Base-by-base conservation (phyloP, 2,329 filamentous ascomycete species). In the Aspergillus sp. region DNA sequence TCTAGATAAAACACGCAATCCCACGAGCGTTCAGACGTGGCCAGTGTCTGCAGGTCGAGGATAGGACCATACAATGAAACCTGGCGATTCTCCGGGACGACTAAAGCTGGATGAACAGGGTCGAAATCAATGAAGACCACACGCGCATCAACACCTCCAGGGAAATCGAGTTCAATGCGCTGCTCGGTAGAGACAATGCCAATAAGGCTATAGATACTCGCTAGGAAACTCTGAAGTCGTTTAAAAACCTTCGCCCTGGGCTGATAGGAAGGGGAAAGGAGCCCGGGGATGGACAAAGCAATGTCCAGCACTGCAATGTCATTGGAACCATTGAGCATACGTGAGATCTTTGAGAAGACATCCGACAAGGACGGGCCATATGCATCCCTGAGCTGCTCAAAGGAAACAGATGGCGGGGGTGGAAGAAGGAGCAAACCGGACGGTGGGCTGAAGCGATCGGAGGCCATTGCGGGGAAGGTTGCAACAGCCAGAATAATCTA, bases 121-220 rank as follows among this genome's bases (percentile, higher is more conserved):
- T 72, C 68, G 61, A 86, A 79, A 49, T 90, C 81, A 33, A 95
- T 68, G 29, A 94, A 74, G 27, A 95, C 59, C 11, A 95, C 70
- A 5, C 89, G 81, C 1, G 81, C 76, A 66, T 96, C 89, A 11
- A 95, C 78, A 26, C 87, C 85, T 37, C 82, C 82, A 0, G 81
- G 76, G 31, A 81, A 79, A 71, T 79, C 73, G 67, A 88, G 62
- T 65, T 87, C 69, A 64, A 84, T 69, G 70, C 70, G 71, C 38
- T 79, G 71, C 51, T 81, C 75, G 9, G 83, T 79, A 49, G 85
- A 88, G n/a, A 88, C 73, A 37, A 83, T 71, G 30, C 85, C 85
- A 44, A 93, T 72, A 39, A 96, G 76, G 56, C 83, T 82, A 73
- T 97, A 97, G 26, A 94, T 62, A 27, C 79, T 79, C 3, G 86